Base-by-base conservation (phyloP, 768 basidiomycete genomes). In the Pulveroboletus sp. region DNA sequence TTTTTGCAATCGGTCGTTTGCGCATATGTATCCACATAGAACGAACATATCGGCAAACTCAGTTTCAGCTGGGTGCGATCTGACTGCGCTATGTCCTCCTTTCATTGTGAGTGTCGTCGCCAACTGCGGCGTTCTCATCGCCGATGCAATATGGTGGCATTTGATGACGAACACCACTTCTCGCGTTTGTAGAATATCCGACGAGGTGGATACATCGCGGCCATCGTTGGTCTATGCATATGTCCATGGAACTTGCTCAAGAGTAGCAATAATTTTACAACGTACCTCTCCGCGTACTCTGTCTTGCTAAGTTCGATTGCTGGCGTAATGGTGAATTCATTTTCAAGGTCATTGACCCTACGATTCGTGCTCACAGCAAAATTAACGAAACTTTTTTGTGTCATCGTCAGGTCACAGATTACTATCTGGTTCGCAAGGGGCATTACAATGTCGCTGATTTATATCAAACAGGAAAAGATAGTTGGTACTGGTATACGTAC, bases 1-100 rank as follows among this genome's bases (percentile, higher is more conserved):
- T 47, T 50, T 50, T 43, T 47, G 57, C 17, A 41, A 54, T 55
- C 44, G 45, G 43, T 17, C 47, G 47, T 41, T 32, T 30, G 41
- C 33, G 46, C 18, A 31, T 39, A 46, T 41, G 18, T 39, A 26
- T 43, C 36, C 46, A 47, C 49, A 49, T 55, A 85, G 83, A 15
- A 87, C 85, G 28, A 90, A 88, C 65, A 85, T 88, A 59, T 85
- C 86, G 9, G 89, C 88, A 28, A 91, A 92, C 70, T 83, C 85
- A 5, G 80, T 91, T 61, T 85, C 82, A 39, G 88, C 89, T 4
- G 88, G 90, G 12, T 89, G 87, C 60, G 89, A 92, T 65, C 67
- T 92, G 57, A 91, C 88, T 2, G 81, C 88, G 3, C 75, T 91
- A 28, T 73, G 81, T 57, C 89, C 90, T 47, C 82, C 82, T 42